Evolutionary conservation across 352 stramenopile genomes (phyloP).

Genomic region (Peronospora farinosa): DNA sequence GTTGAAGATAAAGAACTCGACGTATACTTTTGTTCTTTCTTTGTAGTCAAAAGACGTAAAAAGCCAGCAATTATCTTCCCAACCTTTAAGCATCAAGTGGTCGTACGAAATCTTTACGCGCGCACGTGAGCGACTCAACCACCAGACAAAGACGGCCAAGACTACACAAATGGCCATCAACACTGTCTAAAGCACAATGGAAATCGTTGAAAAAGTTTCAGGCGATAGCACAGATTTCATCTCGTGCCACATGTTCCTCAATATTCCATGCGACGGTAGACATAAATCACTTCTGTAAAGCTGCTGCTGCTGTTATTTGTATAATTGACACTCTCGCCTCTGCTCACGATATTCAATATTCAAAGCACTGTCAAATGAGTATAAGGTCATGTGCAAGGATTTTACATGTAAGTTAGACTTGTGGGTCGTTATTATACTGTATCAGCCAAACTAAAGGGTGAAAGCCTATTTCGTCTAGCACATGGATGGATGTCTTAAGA

Average conservation of each 20-base stretch:
- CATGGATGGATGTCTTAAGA: no score
- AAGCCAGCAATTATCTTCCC: conserved; percentile 27
- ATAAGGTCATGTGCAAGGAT: no score
- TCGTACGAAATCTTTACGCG: conserved; percentile 36
- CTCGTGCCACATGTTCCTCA: conserved; percentile 58
- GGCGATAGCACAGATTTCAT: conserved; percentile 29
- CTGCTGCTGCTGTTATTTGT: conserved; percentile 15
- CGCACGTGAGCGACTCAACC: conserved; percentile 39
- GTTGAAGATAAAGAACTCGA: no score
- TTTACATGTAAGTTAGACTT: no score
- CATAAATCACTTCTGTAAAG: conserved; percentile 43
- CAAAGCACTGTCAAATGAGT: no score
- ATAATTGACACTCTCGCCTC: conserved; percentile 14
- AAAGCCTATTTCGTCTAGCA: no score
- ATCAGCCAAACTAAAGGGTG: no score
- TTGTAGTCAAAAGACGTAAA: no score
- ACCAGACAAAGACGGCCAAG: conserved; percentile 41
- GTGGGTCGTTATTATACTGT: no score
- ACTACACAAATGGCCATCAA: conserved; percentile 32
- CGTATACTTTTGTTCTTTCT: no score
- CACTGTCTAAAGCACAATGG: conserved; percentile 43
- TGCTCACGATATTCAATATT: conserved; percentile 13
- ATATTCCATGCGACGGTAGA: conserved; percentile 20
- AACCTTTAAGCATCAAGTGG: conserved; percentile 25
- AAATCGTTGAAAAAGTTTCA: conserved; percentile 46